Conservation (phyloP, 768 basidiomycete species). For the Podaxis rugospora region DNA sequence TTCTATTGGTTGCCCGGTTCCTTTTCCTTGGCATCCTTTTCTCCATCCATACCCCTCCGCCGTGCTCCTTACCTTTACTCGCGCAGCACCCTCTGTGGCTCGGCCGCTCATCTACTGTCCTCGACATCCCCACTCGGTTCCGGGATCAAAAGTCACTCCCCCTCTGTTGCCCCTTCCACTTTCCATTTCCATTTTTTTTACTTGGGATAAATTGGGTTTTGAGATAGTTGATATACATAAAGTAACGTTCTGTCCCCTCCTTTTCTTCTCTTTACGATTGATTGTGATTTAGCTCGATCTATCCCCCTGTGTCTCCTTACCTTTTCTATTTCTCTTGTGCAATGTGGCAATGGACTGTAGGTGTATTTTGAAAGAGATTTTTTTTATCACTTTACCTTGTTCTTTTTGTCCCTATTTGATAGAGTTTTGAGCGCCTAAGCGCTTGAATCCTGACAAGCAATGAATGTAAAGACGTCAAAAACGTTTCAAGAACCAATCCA, state of each 20-base stretch:
- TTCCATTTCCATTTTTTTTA: conserved; percentile 4
- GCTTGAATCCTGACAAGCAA: not conserved
- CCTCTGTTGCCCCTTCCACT: not conserved
- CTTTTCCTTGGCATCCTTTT: conserved; percentile 18
- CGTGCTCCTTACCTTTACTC: not conserved
- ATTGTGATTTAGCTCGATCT: conserved; percentile 4
- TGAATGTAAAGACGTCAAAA: not conserved
- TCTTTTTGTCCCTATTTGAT: conserved; percentile 5
- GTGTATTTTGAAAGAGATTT: conserved; percentile 10
- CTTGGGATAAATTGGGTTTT: conserved; percentile 11
- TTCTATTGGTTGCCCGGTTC: conserved; percentile 3
- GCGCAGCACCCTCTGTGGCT: not conserved
- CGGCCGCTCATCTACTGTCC: not conserved
- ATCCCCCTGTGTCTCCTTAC: not conserved
- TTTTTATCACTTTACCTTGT: not conserved
- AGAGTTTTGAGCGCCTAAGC: conserved; percentile 12
- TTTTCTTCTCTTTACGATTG: not conserved
- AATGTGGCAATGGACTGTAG: conserved; percentile 10
- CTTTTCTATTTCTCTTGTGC: conserved; percentile 7
- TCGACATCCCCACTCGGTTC: not conserved
- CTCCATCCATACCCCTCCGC: not conserved
- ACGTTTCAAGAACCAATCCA: not conserved
- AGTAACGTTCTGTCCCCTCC: conserved; percentile 4
- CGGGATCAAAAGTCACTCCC: not conserved
- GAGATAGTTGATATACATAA: conserved; percentile 10